Conservation (phyloP, 2,329 filamentous ascomycete genomes). For the Hypomyces perniciosus region DNA sequence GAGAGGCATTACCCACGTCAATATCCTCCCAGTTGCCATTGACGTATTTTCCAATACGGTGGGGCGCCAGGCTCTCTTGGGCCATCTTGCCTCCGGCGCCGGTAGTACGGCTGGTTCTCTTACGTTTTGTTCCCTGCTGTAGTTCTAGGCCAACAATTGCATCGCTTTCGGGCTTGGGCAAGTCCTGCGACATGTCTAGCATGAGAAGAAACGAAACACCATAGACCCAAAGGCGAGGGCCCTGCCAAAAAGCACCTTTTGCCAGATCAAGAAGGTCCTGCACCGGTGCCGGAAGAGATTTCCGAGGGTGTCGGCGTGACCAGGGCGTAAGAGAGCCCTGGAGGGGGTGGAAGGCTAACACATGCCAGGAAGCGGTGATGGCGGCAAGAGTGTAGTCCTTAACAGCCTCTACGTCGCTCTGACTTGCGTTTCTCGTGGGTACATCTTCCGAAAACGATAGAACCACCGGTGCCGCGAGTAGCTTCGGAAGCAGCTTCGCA, state of each 20-base stretch:
- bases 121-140: slow-evolving; percentile 44
- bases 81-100: slow-evolving; percentile 51
- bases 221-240: slow-evolving; percentile 76
- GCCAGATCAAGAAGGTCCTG: slow-evolving; percentile 69
- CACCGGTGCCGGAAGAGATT: slow-evolving; percentile 68
- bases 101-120: slow-evolving; percentile 41
- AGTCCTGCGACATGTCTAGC: slow-evolving; percentile 75
- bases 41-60: slow-evolving; percentile 35
- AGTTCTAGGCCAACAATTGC: slow-evolving; percentile 24
- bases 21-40: slow-evolving; percentile 36
- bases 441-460: slow-evolving; percentile 59
- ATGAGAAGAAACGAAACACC: slow-evolving; percentile 84
- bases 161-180: slow-evolving; percentile 36
- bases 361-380: slow-evolving; percentile 52
- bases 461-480: slow-evolving; percentile 58
- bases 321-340: slow-evolving; percentile 73
- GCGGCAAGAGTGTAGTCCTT: slow-evolving; percentile 48
- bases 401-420: slow-evolving; percentile 20
- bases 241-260: slow-evolving; percentile 81
- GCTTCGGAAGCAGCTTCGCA: slow-evolving; percentile 61
- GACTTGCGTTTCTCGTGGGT: slow-evolving; percentile 24
- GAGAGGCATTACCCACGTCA: slow-evolving; percentile 33
- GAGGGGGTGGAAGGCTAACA: slow-evolving; percentile 76
- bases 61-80: slow-evolving; percentile 38
- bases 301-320: slow-evolving; percentile 77